phyloP scores from a whole-genome alignment of 192 early-diverging fungal species.

The Entomortierella chlamydospora region DNA sequence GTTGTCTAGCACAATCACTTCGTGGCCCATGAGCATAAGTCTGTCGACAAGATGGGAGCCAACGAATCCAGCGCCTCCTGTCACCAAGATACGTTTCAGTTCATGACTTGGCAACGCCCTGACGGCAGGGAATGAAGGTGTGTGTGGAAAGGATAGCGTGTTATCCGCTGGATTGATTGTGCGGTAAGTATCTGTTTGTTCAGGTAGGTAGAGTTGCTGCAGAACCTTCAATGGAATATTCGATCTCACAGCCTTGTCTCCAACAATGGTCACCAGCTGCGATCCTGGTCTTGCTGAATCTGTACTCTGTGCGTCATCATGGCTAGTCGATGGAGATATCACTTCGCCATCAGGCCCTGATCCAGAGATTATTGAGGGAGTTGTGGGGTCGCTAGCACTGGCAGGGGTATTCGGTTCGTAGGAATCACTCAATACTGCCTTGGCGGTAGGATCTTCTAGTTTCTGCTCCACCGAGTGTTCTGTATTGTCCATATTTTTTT shows the following conservation, averaged over 20 bases:
- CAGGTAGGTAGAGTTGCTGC: constrained; percentile 46
- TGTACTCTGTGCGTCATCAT: not conserved
- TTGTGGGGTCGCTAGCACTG: constrained; percentile 2
- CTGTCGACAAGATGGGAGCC: constrained; percentile 86
- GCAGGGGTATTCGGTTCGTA: constrained; percentile 7
- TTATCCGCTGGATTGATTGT: constrained; percentile 31
- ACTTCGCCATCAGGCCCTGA: not conserved
- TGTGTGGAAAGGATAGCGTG: constrained; percentile 59
- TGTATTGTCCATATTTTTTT: not conserved
- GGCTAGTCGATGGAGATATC: not conserved
- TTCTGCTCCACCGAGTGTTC: not conserved
- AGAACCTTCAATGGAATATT: constrained; percentile 30
- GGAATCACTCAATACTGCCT: not conserved
- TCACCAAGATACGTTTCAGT: constrained; percentile 81
- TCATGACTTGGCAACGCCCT: constrained; percentile 62
- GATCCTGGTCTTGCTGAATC: not conserved
- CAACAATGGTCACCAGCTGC: constrained; percentile 30
- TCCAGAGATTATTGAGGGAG: not conserved
- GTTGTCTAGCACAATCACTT: constrained; percentile 85
- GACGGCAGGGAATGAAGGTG: constrained; percentile 68
- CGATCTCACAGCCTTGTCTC: constrained; percentile 43
- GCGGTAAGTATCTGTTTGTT: constrained; percentile 21
- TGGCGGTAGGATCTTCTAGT: not conserved
- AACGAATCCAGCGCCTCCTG: constrained; percentile 90
- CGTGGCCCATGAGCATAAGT: constrained; percentile 85